Evolutionary conservation across 306 rosid species (phyloP).

Genomic region (Pyrus communis): DNA sequence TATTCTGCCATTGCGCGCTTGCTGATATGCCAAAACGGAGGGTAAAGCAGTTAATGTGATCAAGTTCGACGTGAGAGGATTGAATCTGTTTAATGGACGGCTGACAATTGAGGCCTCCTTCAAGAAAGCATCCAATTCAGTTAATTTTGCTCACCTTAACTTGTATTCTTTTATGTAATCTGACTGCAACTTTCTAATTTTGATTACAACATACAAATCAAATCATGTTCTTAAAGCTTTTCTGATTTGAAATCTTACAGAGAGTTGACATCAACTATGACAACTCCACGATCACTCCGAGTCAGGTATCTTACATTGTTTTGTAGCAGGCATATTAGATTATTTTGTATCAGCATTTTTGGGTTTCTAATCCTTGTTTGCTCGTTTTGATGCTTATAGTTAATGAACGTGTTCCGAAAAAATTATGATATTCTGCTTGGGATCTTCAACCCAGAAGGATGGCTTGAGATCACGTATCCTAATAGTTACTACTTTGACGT

Average conservation of each 20-base stretch:
- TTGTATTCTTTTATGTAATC: neutral
- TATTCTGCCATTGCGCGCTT: slow-evolving; percentile 14
- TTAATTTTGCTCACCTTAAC: slow-evolving; percentile 24
- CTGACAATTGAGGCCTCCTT: slow-evolving; percentile 71
- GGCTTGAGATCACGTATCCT: slow-evolving; percentile 97
- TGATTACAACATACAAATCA: neutral
- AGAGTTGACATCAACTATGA: slow-evolving; percentile 64
- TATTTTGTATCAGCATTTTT: neutral
- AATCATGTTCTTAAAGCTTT: neutral
- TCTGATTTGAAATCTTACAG: slow-evolving; percentile 31
- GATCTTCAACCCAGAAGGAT: slow-evolving; percentile 89
- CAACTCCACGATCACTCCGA: slow-evolving; percentile 59
- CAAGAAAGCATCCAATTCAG: slow-evolving; percentile 72
- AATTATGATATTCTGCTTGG: slow-evolving; percentile 65
- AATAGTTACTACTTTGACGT: neutral
- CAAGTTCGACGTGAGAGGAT: slow-evolving; percentile 64
- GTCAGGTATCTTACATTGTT: slow-evolving; percentile 38
- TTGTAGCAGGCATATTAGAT: neutral
- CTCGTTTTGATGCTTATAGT: slow-evolving; percentile 28
- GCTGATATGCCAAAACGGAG: slow-evolving; percentile 39
- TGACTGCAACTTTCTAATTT: too few species aligned
- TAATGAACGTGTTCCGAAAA: slow-evolving; percentile 70
- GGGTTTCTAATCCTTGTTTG: neutral
- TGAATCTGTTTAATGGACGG: slow-evolving; percentile 57
- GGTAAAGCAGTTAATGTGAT: slow-evolving; percentile 78